Conservation (phyloP, 1,284 basidiomycete genomes). For the Cutaneotrichosporon sp. region DNA sequence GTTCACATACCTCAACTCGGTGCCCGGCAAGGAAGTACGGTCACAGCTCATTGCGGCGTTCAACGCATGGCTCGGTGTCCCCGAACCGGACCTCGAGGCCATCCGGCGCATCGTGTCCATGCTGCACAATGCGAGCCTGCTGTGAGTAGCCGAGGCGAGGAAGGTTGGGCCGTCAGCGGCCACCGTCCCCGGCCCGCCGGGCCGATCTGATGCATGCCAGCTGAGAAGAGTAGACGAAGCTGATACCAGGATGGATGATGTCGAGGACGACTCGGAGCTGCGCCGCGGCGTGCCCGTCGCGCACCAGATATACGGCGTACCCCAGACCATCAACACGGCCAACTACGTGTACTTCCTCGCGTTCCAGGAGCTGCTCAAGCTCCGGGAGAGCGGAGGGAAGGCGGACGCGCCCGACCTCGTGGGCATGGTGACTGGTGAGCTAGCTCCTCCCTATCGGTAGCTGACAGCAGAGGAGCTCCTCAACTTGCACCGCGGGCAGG, state of each 20-base stretch:
- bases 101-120: constrained; percentile 84
- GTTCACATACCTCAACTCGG: constrained; percentile 79
- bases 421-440: constrained; percentile 65
- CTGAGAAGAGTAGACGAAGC: not conserved
- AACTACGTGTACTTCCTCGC: constrained; percentile 96
- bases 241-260: constrained; percentile 80
- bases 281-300: constrained; percentile 84
- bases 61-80: constrained; percentile 88
- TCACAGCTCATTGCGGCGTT: constrained; percentile 89
- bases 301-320: constrained; percentile 93
- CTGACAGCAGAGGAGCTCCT: constrained; percentile 71
- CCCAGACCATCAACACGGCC: constrained; percentile 96
- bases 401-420: constrained; percentile 37
- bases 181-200: no score
- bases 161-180: no score
- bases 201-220: not conserved
- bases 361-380: constrained; percentile 70
- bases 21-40: constrained; percentile 95
- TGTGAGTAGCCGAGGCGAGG: constrained; percentile 67
- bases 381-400: constrained; percentile 53
- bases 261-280: constrained; percentile 92
- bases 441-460: not conserved
- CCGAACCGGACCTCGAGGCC: constrained; percentile 66
- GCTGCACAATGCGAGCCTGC: constrained; percentile 90
- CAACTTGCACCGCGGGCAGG: constrained; percentile 91